Conservation (phyloP, 306 rosid species). For the Purshia tridentata region DNA sequence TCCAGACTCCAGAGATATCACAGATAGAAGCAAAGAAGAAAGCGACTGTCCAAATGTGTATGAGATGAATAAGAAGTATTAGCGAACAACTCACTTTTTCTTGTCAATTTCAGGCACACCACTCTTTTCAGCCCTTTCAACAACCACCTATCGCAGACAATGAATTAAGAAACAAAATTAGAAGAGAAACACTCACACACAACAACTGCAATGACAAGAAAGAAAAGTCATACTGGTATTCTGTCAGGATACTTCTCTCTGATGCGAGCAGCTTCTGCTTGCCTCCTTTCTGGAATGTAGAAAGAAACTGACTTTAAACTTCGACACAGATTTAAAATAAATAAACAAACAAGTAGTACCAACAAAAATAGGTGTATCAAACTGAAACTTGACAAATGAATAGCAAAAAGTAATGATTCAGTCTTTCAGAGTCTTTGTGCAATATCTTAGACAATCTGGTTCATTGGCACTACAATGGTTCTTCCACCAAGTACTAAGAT, state of each 20-base stretch:
- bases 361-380: background rate
- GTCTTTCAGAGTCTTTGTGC: background rate
- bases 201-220: background rate
- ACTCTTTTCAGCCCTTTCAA: constrained; percentile 67
- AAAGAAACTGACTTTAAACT: background rate
- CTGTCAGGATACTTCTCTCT: constrained; percentile 70
- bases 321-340: background rate
- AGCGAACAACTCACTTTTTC: constrained; percentile 48
- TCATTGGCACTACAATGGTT: background rate
- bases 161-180: background rate
- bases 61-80: background rate
- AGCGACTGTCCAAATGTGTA: background rate
- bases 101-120: constrained; percentile 64
- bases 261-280: constrained; percentile 62
- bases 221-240: constrained; percentile 53
- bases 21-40: background rate
- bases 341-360: too few relatives aligned
- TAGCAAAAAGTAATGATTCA: background rate
- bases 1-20: background rate
- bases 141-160: constrained; percentile 53
- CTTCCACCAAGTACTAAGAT: background rate
- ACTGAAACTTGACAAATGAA: background rate
- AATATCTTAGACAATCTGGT: background rate
- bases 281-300: constrained; percentile 52
- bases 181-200: background rate